A percentile compares a stretch with the other conserved stretches of the same genome.
Conservation (phyloP, 2,329 filamentous ascomycete species). For the Teratosphaeria viscida region DNA sequence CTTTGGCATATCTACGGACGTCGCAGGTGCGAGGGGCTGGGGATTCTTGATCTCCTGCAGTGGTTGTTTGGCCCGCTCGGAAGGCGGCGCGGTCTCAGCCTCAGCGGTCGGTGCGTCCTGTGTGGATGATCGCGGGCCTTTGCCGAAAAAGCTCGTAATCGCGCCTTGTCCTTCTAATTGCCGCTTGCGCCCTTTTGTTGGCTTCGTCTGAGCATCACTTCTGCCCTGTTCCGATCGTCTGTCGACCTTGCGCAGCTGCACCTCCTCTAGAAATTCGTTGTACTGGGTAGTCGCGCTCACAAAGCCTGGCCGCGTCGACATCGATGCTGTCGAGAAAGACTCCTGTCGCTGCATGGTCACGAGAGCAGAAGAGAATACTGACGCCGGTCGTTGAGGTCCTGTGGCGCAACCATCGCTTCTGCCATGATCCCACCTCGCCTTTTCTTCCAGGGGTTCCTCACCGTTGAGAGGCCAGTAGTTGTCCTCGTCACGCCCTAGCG, state of each 20-base stretch:
- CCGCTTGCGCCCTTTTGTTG: slow-evolving; percentile 27
- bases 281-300: slow-evolving; percentile 29
- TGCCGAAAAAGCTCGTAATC: slow-evolving; percentile 43
- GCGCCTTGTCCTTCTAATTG: slow-evolving; percentile 39
- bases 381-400: slow-evolving; percentile 6
- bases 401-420: slow-evolving; percentile 7
- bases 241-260: slow-evolving; percentile 17
- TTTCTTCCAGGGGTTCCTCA: slow-evolving; percentile 30
- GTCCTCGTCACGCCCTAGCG: slow-evolving; percentile 52
- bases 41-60: not conserved
- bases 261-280: slow-evolving; percentile 30
- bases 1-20: not conserved
- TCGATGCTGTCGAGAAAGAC: slow-evolving; percentile 19
- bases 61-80: not conserved
- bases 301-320: slow-evolving; percentile 22
- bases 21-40: not conserved
- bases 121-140: not conserved
- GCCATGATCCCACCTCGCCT: slow-evolving; percentile 28
- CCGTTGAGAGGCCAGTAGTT: slow-evolving; percentile 58
- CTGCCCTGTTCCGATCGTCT: slow-evolving; percentile 15
- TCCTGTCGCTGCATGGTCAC: slow-evolving; percentile 18
- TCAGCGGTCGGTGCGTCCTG: not conserved
- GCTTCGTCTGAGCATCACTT: slow-evolving; percentile 6
- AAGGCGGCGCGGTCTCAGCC: not conserved
- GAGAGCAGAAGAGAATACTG: slow-evolving; percentile 1